Evolutionary conservation across 225 moss, liverwort and hornwort species (phyloP).

Genomic region (Bryoerythrophyllum caledonicum): DNA sequence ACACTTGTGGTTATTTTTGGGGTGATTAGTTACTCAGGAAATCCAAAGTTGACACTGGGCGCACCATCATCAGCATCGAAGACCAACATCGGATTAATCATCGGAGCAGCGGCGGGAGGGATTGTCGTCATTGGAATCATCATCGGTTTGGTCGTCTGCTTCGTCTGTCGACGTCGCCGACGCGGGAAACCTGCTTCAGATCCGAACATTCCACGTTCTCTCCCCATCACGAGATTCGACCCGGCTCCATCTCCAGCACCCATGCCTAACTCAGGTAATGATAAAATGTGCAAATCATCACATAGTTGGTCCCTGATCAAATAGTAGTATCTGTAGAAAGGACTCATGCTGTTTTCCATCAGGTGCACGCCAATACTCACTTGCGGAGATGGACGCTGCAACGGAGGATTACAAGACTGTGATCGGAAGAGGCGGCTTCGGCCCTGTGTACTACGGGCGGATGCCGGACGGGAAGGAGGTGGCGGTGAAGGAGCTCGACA

Average conservation of each 20-base stretch:
- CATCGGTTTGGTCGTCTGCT: background rate
- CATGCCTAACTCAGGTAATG: too few relatives aligned
- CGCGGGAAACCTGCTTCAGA: background rate
- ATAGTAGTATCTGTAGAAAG: too few relatives aligned
- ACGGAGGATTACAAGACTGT: background rate
- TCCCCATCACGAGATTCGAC: too few relatives aligned
- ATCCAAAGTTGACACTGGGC: background rate
- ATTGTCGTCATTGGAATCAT: background rate
- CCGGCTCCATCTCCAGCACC: too few relatives aligned
- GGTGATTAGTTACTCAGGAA: constrained; percentile 14
- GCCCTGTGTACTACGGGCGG: constrained; percentile 9
- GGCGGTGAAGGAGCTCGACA: constrained; percentile 44
- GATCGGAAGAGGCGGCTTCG: constrained; percentile 20
- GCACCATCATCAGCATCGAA: background rate
- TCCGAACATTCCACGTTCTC: too few relatives aligned
- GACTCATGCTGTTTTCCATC: background rate
- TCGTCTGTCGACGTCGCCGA: background rate
- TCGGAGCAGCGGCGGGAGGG: background rate
- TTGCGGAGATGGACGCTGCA: constrained; percentile 28
- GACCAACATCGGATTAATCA: background rate
- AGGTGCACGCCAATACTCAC: constrained; percentile 26
- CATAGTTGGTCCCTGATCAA: too few relatives aligned
- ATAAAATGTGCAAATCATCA: too few relatives aligned
- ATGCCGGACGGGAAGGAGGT: constrained; percentile 36
- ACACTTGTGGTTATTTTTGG: background rate